Evolutionary conservation across 768 basidiomycete genomes (phyloP).

Genomic region (Hericium coralloides): DNA sequence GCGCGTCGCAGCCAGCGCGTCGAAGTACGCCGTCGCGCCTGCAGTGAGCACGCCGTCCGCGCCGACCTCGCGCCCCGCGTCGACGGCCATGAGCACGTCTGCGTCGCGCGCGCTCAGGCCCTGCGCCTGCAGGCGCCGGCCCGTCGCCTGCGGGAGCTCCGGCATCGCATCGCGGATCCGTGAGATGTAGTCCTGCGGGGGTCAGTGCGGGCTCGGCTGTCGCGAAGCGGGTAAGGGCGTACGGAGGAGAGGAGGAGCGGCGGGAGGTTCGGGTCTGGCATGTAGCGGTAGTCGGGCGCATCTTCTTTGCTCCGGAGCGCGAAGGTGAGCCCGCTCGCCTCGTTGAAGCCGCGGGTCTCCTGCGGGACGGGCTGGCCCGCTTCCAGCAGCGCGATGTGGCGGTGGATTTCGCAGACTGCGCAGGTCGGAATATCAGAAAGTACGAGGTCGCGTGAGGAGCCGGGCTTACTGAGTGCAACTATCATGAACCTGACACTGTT

Average conservation of each 20-base stretch:
- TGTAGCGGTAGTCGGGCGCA: constrained; percentile 93
- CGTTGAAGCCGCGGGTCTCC: constrained; percentile 90
- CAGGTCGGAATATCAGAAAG: background rate
- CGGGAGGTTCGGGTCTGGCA: constrained; percentile 95
- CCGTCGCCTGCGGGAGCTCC: constrained; percentile 62
- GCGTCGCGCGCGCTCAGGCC: constrained; percentile 56
- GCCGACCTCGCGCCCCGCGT: constrained; percentile 51
- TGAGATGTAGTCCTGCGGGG: constrained; percentile 52
- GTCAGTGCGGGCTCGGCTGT: background rate
- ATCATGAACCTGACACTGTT: constrained; percentile 84
- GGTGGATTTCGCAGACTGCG: constrained; percentile 72
- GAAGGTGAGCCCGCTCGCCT: constrained; percentile 73
- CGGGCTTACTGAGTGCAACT: constrained; percentile 67
- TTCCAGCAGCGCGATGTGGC: constrained; percentile 59
- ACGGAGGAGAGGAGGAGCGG: constrained; percentile 39
- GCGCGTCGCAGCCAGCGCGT: constrained; percentile 48
- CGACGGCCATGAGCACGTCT: constrained; percentile 69
- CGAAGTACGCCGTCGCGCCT: constrained; percentile 75
- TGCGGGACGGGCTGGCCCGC: constrained; percentile 43
- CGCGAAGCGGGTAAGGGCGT: background rate
- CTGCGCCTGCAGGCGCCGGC: constrained; percentile 44
- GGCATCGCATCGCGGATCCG: constrained; percentile 49
- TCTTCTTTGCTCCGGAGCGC: constrained; percentile 84
- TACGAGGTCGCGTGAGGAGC: background rate
- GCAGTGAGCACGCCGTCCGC: constrained; percentile 46